Conservation (phyloP, 2,329 filamentous ascomycete genomes). For the Fusarium tjaetaba region DNA sequence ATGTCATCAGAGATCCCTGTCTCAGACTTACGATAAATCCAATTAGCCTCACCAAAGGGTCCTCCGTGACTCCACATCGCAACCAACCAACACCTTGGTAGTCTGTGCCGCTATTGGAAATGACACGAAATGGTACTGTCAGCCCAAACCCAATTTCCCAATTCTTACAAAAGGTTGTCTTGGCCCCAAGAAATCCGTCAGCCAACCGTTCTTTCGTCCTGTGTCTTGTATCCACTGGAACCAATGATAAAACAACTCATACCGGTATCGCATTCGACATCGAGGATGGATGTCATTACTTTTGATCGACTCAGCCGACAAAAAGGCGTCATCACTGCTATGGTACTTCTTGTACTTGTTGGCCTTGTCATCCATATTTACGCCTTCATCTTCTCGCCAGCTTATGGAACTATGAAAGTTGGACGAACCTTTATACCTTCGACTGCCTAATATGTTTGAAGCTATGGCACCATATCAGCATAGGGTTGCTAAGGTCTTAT, state of each 20-base stretch:
- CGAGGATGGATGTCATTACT: background rate
- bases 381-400: background rate
- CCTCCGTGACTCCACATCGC: background rate
- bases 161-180: background rate
- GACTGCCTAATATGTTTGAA: background rate
- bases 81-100: background rate
- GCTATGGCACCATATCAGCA: too few relatives aligned
- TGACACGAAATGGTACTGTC: background rate
- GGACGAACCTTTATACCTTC: background rate
- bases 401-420: background rate
- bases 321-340: background rate
- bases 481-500: rapidly evolving
- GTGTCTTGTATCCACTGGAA: background rate
- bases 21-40: background rate
- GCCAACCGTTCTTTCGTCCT: background rate
- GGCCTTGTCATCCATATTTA: background rate
- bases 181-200: background rate
- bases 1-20: background rate
- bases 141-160: background rate
- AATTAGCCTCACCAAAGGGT: background rate
- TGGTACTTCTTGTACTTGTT: background rate
- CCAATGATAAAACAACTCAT: background rate
- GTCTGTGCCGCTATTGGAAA: background rate
- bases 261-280: rapidly evolving
- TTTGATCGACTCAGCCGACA: background rate